Percentiles rank a stretch among this genome's conserved stretches.
phyloP scores from a whole-genome alignment of 176 grass and related monocot genomes.

The Phyllostachys edulis region DNA sequence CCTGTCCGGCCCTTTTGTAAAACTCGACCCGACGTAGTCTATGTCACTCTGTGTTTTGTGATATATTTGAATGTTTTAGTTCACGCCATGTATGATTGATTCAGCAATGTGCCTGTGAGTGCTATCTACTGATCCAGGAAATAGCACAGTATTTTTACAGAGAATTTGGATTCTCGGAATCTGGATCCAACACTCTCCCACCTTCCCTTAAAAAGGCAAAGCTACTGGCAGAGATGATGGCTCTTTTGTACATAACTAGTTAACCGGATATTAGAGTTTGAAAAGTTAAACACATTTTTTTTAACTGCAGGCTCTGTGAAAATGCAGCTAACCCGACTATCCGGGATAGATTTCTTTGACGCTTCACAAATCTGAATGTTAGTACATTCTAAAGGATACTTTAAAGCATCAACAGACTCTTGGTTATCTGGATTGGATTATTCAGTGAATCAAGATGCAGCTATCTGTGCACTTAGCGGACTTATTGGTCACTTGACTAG shows the following conservation, averaged over 20 bases:
- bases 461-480: slow-evolving; percentile 75
- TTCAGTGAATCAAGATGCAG: slow-evolving; percentile 53
- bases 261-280: not conserved
- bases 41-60: no score
- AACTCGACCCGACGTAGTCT: no score
- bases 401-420: slow-evolving; percentile 57
- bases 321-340: slow-evolving; percentile 66
- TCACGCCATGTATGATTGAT: no score
- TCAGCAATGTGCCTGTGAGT: no score
- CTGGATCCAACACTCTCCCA: no score
- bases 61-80: no score
- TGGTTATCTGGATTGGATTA: slow-evolving; percentile 67
- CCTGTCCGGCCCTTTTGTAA: no score
- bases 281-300: slow-evolving; percentile 16
- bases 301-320: slow-evolving; percentile 65
- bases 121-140: no score
- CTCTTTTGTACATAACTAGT: not conserved
- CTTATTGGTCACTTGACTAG: slow-evolving; percentile 81
- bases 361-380: slow-evolving; percentile 59
- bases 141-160: no score
- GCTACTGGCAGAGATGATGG: not conserved
- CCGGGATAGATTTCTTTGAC: slow-evolving; percentile 56
- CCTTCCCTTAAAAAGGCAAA: not conserved
- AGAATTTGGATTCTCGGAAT: no score
- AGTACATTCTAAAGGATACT: slow-evolving; percentile 80